Evolutionary conservation across 2,329 filamentous ascomycete species (phyloP).

Genomic region (Aspergillus fumigatiaffinis): DNA sequence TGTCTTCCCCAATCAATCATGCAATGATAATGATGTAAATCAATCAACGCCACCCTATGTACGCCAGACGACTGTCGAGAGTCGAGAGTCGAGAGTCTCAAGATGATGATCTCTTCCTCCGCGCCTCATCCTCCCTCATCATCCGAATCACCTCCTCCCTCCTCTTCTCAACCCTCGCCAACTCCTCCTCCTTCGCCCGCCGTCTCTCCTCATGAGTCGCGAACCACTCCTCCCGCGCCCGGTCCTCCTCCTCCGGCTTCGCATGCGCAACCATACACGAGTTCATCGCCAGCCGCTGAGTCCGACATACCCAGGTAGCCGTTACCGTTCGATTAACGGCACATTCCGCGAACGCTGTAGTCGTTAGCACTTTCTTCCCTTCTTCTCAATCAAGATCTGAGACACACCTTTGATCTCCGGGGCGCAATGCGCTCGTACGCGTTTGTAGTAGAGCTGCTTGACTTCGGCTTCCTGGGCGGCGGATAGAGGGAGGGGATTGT

Average conservation of each 20-base stretch:
- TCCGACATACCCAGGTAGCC: constrained; percentile 80
- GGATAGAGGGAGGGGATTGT: constrained; percentile 79
- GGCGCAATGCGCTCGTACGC: constrained; percentile 71
- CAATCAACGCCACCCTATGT: not conserved
- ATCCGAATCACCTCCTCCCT: constrained; percentile 40
- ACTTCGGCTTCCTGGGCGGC: constrained; percentile 78
- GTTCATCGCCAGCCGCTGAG: constrained; percentile 83
- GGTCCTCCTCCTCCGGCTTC: constrained; percentile 79
- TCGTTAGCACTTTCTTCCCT: not conserved
- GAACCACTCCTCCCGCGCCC: constrained; percentile 92
- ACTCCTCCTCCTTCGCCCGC: constrained; percentile 62
- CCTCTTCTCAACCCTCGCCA: constrained; percentile 37
- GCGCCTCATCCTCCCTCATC: constrained; percentile 38
- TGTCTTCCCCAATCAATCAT: not conserved
- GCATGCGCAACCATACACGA: constrained; percentile 85
- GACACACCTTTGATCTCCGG: constrained; percentile 69
- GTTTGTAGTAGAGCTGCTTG: constrained; percentile 72
- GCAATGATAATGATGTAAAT: not conserved
- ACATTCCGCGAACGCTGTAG: constrained; percentile 82
- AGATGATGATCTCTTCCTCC: constrained; percentile 3
- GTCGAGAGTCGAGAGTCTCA: not conserved
- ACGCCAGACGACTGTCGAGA: not conserved
- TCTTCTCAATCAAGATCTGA: too few relatives aligned
- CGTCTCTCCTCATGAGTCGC: constrained; percentile 67
- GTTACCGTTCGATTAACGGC: constrained; percentile 80